These are phyloP conservation scores for Cyberlindnera veronae DNA, from an alignment of 805 yeast genomes.

Conservation along the genomic window DNA sequence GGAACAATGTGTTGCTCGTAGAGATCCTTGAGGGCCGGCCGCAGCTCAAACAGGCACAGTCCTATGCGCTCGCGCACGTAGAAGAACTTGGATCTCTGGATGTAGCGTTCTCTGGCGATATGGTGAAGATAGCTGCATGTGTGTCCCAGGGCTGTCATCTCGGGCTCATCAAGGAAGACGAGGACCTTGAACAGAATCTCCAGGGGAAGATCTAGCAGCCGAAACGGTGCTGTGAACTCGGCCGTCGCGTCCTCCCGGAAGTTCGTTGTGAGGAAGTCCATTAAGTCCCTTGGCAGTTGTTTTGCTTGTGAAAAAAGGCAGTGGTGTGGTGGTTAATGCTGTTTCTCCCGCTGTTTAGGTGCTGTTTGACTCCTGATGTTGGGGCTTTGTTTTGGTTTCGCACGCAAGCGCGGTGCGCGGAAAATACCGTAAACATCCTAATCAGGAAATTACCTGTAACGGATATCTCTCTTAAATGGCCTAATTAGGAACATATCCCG, in stretches of 20 bases:
- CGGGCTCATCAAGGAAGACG: conserved; percentile 25
- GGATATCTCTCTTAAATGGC: too few relatives aligned
- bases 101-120: conserved; percentile 22
- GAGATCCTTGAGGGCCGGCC: conserved; percentile 16
- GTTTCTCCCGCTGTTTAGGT: background rate
- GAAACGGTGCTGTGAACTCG: conserved; percentile 17
- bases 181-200: conserved; percentile 23
- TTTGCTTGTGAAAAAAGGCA: background rate
- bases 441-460: background rate
- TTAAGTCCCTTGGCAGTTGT: background rate
- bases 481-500: too few relatives aligned
- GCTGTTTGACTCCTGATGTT: background rate
- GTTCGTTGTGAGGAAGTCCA: conserved; percentile 27
- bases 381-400: background rate
- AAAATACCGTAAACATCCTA: background rate
- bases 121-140: conserved; percentile 20
- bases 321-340: background rate
- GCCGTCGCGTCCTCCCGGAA: conserved; percentile 14
- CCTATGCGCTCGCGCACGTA: conserved; percentile 22
- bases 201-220: conserved; percentile 24
- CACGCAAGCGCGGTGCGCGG: background rate
- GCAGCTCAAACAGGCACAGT: conserved; percentile 12
- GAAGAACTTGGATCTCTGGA: conserved; percentile 21
- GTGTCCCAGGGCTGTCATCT: conserved; percentile 14
- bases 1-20: conserved; percentile 22